Base-by-base conservation (phyloP, 129 eudicot genomes). In the Kitagawia praeruptora region DNA sequence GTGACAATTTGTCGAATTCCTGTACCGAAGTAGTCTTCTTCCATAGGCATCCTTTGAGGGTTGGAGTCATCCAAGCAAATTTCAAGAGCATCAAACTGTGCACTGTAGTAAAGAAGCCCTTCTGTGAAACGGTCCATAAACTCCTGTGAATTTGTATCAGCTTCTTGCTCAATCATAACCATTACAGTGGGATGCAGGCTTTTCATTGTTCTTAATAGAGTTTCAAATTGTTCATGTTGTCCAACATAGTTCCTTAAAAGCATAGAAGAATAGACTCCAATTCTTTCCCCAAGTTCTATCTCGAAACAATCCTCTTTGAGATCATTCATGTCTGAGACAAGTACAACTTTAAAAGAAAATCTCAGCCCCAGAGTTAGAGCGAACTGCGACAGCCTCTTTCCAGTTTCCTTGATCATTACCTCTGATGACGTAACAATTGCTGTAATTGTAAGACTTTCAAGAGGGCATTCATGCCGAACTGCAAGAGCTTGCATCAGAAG, bases 311-410 rank as follows among this genome's bases (percentile, higher is more conserved):
- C 81, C 77, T 79, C 78, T 11, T 44, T 81, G 15, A 87, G 76
- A 19, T 76, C 82, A 34, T 81, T 67, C 87, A 84, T 84, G 73
- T 87, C 87, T 41, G 70, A 77, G 45, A 87, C 82, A 63, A 79
- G 27, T 76, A 82, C 88, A 5, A 38, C 41, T 45, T 84, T 74
- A 39, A 80, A 87, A 7, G 84, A 73, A 77, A 87, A 87, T 6
- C 75, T 44, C 12, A 87, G 51, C 77, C 82, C 78, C 16, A 87
- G 41, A 19, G 88, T 81, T 67, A 44, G 73, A 6, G 90, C 83
- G 77, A 87, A 87, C 83, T 56, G 70, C 69, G 41, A 77, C 79
- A 87, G 61, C 69, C 88, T 16, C 27, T 77, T 79, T 21, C 88
- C 88, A 0, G 88, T 82, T 31, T 77, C 79, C 49, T 79, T 80